Evolutionary conservation across 768 basidiomycete genomes (phyloP).

Genomic region (Gloeopeniophorella convolvens): DNA sequence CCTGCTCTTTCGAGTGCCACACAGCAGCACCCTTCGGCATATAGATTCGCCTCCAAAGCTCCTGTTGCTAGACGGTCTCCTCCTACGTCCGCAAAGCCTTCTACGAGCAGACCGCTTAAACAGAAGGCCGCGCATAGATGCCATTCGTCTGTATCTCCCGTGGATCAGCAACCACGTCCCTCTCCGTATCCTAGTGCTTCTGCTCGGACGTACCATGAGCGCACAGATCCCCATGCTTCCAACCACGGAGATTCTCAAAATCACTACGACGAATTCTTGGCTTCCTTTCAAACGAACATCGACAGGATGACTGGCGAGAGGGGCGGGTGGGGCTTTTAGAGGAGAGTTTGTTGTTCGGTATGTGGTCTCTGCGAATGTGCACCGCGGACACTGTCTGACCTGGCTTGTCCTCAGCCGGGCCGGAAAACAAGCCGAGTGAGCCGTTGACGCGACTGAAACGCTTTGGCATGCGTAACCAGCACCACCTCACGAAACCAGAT

Average conservation of each 20-base stretch:
- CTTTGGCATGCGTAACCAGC: too few relatives aligned
- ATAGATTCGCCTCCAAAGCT: slow-evolving; percentile 11
- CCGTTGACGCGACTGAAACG: too few relatives aligned
- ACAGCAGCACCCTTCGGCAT: slow-evolving; percentile 4
- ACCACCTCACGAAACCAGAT: too few relatives aligned
- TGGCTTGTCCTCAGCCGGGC: too few relatives aligned
- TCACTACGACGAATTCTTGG: slow-evolving; percentile 15
- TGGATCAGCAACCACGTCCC: not conserved
- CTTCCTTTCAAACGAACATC: slow-evolving; percentile 12
- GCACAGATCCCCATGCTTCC: not conserved
- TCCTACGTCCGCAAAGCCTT: not conserved
- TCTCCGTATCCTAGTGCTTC: not conserved
- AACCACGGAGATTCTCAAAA: not conserved
- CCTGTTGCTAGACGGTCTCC: slow-evolving; percentile 9
- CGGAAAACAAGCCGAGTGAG: too few relatives aligned
- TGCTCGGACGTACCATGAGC: not conserved
- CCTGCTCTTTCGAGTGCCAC: not conserved
- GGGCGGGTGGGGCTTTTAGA: slow-evolving; percentile 16
- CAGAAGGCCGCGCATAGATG: not conserved
- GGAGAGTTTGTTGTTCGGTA: too few relatives aligned
- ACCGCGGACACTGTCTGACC: too few relatives aligned
- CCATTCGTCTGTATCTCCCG: not conserved
- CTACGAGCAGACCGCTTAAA: not conserved
- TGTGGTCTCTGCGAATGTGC: too few relatives aligned
- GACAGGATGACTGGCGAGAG: slow-evolving; percentile 14